Evolutionary conservation across 2,329 filamentous ascomycete species (phyloP).

Genomic region (Hortaea sp.): DNA sequence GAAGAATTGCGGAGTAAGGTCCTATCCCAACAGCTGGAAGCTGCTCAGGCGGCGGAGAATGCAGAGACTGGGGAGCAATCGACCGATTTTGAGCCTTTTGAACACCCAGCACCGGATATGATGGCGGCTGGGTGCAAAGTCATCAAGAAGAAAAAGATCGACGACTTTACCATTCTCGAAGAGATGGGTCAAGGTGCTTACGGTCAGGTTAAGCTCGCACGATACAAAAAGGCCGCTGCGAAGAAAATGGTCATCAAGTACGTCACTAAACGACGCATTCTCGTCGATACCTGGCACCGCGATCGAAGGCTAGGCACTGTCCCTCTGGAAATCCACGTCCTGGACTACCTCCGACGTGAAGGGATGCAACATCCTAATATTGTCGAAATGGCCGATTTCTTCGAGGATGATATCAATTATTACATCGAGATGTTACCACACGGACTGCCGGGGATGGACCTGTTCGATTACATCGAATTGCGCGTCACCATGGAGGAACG

Average conservation of each 20-base stretch:
- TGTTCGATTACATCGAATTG: constrained; percentile 98
- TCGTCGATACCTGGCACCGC: constrained; percentile 96
- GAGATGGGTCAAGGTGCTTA: constrained; percentile 99
- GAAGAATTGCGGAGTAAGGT: constrained; percentile 34
- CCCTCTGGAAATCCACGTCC: constrained; percentile 89
- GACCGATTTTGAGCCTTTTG: constrained; percentile 25
- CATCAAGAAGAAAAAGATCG: constrained; percentile 65
- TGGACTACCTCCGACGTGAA: constrained; percentile 79
- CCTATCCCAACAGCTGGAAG: constrained; percentile 39
- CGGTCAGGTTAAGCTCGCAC: constrained; percentile 89
- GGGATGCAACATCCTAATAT: constrained; percentile 55
- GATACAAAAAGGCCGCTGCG: constrained; percentile 60
- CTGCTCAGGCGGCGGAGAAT: constrained; percentile 12
- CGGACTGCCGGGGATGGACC: constrained; percentile 90
- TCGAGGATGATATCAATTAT: constrained; percentile 79
- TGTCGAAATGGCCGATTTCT: constrained; percentile 60
- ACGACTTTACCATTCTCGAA: constrained; percentile 84
- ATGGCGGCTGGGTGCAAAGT: constrained; percentile 20
- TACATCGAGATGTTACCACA: constrained; percentile 98
- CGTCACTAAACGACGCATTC: constrained; percentile 89
- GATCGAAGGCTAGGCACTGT: constrained; percentile 89
- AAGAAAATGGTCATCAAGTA: constrained; percentile 94
- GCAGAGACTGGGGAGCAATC: constrained; percentile 1
- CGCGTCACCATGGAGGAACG: constrained; percentile 91
- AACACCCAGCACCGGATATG: constrained; percentile 28